Conservation (phyloP, 2,329 filamentous ascomycete species). For the Sphaerulina populicola region DNA sequence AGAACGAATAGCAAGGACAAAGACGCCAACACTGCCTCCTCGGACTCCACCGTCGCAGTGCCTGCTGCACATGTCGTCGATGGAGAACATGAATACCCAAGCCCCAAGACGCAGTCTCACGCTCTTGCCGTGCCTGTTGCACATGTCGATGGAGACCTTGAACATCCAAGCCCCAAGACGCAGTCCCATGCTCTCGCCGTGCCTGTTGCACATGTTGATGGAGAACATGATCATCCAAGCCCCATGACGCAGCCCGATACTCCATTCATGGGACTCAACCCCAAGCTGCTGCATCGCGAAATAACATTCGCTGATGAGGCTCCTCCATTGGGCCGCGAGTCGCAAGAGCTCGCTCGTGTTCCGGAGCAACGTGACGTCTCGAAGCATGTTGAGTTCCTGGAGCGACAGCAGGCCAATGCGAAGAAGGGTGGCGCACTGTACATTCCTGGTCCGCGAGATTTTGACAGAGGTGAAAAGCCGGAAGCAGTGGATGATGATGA, state of each 20-base stretch:
- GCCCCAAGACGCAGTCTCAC: no score
- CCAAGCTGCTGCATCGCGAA: conserved; percentile 33
- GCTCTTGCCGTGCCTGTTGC: no score
- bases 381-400: conserved; percentile 79
- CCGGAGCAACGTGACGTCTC: conserved; percentile 42
- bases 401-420: conserved; percentile 62
- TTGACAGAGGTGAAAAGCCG: conserved; percentile 71
- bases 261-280: conserved; percentile 26
- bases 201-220: background rate
- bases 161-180: background rate
- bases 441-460: conserved; percentile 86
- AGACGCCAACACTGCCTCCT: conserved; percentile 10
- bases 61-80: background rate
- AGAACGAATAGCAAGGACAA: conserved; percentile 7
- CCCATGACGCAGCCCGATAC: background rate
- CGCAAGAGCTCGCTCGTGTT: conserved; percentile 42
- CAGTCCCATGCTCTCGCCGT: conserved; percentile 2
- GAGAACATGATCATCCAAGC: background rate
- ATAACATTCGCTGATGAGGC: conserved; percentile 65
- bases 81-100: background rate
- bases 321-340: conserved; percentile 25
- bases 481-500: conserved; percentile 45
- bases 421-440: conserved; percentile 64
- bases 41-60: conserved; percentile 16
- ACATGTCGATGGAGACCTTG: background rate